A percentile compares a stretch with the other conserved stretches of the same genome.
phyloP scores from a whole-genome alignment of 2,329 filamentous ascomycete genomes.

The Corynespora cassiicola region DNA sequence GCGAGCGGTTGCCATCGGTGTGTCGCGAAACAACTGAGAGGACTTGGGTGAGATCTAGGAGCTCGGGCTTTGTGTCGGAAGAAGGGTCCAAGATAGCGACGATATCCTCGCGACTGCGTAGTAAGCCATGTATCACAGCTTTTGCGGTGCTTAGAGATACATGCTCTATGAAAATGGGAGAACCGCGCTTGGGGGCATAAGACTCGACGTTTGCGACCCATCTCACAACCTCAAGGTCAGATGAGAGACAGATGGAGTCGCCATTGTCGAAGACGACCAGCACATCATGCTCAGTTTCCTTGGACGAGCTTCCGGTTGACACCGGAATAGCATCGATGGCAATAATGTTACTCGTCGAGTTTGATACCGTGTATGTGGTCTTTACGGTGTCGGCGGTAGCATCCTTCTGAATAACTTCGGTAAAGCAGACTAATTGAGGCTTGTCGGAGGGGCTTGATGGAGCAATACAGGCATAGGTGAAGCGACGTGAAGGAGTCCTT shows the following conservation, averaged over 20 bases:
- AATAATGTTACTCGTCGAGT: constrained; percentile 27
- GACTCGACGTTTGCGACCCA: constrained; percentile 38
- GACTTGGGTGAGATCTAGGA: constrained; percentile 43
- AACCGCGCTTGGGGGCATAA: constrained; percentile 20
- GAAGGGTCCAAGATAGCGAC: constrained; percentile 45
- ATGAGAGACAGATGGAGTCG: constrained; percentile 66
- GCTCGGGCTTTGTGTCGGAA: constrained; percentile 29
- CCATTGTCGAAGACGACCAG: constrained; percentile 67
- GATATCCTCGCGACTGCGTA: constrained; percentile 54
- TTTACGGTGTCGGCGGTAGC: constrained; percentile 40
- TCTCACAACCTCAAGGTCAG: constrained; percentile 51
- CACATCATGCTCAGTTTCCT: constrained; percentile 51
- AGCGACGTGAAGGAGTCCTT: constrained; percentile 54
- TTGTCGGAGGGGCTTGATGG: constrained; percentile 54
- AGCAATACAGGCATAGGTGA: constrained; percentile 62
- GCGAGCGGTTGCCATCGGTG: constrained; percentile 16
- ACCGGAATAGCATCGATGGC: constrained; percentile 41
- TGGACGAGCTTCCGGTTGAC: constrained; percentile 17
- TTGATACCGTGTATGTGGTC: constrained; percentile 34
- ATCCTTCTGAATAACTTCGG: constrained; percentile 54
- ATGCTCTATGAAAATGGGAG: constrained; percentile 36
- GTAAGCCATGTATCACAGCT: constrained; percentile 50
- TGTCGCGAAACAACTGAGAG: constrained; percentile 39
- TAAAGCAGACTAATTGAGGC: constrained; percentile 61
- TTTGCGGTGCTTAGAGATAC: constrained; percentile 44